phyloP scores from a whole-genome alignment of 306 rosid genomes.

The Lathyrus aphaca region DNA sequence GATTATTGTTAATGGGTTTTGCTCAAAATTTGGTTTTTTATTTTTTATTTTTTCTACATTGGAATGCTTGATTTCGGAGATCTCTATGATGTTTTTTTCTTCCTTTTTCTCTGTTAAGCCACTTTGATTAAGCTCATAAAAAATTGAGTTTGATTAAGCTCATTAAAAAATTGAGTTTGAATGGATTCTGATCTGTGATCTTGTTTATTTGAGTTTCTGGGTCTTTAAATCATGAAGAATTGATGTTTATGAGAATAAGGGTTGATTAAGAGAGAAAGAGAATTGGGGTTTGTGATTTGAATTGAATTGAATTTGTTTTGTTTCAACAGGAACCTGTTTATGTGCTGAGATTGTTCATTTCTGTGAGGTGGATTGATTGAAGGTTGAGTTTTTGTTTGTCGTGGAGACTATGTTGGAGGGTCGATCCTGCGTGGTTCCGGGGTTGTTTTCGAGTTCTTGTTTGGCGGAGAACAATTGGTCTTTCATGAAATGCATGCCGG shows the following conservation, averaged over 20 bases:
- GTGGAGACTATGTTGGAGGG: constrained; percentile 76
- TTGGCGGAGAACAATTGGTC: constrained; percentile 65
- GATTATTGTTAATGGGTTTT: constrained; percentile 31
- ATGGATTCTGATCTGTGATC: constrained; percentile 49
- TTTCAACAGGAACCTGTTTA: constrained; percentile 51
- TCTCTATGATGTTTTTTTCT: constrained; percentile 11
- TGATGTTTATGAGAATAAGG: background rate
- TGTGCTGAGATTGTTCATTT: constrained; percentile 2
- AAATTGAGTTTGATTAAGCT: constrained; percentile 35
- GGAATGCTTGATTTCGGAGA: constrained; percentile 43
- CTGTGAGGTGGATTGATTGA: constrained; percentile 41
- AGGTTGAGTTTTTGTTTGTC: constrained; percentile 27
- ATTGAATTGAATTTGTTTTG: constrained; percentile 40
- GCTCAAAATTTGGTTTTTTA: constrained; percentile 23
- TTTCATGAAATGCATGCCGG: constrained; percentile 60
- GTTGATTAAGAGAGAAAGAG: background rate
- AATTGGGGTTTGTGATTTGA: constrained; percentile 36
- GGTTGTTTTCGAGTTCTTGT: constrained; percentile 78
- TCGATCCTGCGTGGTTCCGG: constrained; percentile 64
- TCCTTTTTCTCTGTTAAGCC: background rate
- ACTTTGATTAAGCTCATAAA: constrained; percentile 24
- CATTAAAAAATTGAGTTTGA: constrained; percentile 32
- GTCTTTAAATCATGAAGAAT: constrained; percentile 11
- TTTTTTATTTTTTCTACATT: constrained; percentile 27
- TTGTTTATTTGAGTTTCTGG: constrained; percentile 39